phyloP scores from a whole-genome alignment of 306 rosid species.

The Prunus mongolica region DNA sequence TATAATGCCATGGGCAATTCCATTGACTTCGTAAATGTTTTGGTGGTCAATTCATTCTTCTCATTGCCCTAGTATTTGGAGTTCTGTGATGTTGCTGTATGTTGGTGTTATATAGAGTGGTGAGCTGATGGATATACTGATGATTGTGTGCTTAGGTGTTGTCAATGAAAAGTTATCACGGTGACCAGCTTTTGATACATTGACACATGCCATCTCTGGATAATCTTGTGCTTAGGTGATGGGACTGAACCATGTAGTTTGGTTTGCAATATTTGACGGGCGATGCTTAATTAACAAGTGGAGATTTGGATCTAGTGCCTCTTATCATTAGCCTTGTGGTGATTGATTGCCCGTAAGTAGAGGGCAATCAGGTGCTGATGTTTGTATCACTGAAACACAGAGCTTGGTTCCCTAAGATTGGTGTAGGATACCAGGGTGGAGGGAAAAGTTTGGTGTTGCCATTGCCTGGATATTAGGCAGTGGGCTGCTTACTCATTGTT shows the following conservation, averaged over 20 bases:
- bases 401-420: slow-evolving; percentile 18
- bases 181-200: slow-evolving; percentile 30
- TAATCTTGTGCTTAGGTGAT: slow-evolving; percentile 24
- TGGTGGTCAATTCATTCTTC: slow-evolving; percentile 9
- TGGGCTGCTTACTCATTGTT: slow-evolving; percentile 11
- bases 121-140: slow-evolving; percentile 27
- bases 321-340: slow-evolving; percentile 9
- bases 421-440: slow-evolving; percentile 17
- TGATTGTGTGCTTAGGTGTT: slow-evolving; percentile 15
- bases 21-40: background rate
- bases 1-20: background rate
- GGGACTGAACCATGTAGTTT: background rate
- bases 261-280: slow-evolving; percentile 8
- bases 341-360: slow-evolving; percentile 22
- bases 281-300: background rate
- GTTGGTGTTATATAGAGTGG: slow-evolving; percentile 25
- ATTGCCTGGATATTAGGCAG: slow-evolving; percentile 17
- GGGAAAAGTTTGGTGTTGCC: slow-evolving; percentile 24
- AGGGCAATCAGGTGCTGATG: slow-evolving; percentile 22
- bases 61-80: slow-evolving; percentile 4
- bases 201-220: slow-evolving; percentile 30
- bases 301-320: slow-evolving; percentile 1
- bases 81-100: slow-evolving; percentile 24
- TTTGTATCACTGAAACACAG: slow-evolving; percentile 20
- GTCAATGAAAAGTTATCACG: slow-evolving; percentile 15